phyloP scores from a whole-genome alignment of 768 basidiomycete genomes.

The Psilocybe tampanensis region DNA sequence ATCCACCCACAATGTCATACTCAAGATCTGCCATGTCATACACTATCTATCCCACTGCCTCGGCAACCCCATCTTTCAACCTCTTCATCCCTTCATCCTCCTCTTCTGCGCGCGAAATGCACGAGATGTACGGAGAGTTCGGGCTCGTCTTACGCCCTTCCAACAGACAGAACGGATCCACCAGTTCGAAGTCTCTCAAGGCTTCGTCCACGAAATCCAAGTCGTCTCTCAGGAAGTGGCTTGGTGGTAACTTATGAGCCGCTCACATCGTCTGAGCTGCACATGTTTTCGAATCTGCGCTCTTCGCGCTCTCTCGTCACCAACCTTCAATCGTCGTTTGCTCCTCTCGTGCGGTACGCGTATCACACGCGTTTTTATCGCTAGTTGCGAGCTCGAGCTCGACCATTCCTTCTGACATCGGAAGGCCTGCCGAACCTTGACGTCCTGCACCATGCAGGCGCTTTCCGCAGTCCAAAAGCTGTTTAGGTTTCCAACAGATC shows the following conservation, averaged over 20 bases:
- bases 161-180: slow-evolving; percentile 18
- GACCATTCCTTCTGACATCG: background rate
- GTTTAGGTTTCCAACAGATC: background rate
- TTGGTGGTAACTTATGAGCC: slow-evolving; percentile 18
- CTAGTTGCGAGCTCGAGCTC: background rate
- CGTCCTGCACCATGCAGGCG: background rate
- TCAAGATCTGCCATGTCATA: slow-evolving; percentile 23
- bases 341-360: too few relatives aligned
- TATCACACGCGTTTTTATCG: background rate
- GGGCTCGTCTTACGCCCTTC: slow-evolving; percentile 35
- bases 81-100: slow-evolving; percentile 37
- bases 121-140: slow-evolving; percentile 41
- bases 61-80: slow-evolving; percentile 26
- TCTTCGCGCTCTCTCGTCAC: background rate
- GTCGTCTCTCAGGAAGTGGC: slow-evolving; percentile 25
- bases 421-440: background rate
- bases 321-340: background rate
- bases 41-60: slow-evolving; percentile 26
- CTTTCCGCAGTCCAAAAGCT: background rate
- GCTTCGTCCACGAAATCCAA: slow-evolving; percentile 19
- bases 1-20: slow-evolving; percentile 30
- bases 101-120: slow-evolving; percentile 36
- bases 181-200: slow-evolving; percentile 15
- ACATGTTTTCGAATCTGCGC: slow-evolving; percentile 5
- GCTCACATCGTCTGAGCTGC: background rate